phyloP scores from a whole-genome alignment of 148 eudicot genomes.

The Fagopyrum esculentum region DNA sequence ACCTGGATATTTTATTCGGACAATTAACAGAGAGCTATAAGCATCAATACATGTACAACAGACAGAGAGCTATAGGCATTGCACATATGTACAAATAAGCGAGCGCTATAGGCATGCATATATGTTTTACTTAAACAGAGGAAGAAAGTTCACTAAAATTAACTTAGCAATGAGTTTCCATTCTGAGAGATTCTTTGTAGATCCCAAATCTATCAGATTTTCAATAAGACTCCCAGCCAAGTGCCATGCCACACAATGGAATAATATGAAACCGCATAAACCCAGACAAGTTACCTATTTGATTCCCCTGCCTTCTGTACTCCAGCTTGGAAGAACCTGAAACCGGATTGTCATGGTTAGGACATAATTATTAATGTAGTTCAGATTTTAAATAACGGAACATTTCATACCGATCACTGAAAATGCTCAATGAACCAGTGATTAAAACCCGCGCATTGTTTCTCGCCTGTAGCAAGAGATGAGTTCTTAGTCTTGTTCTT shows the following conservation, averaged over 20 bases:
- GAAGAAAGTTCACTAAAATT: no score
- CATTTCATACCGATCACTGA: conserved; percentile 59
- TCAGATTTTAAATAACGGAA: neutral
- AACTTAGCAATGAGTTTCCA: no score
- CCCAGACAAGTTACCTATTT: conserved; percentile 32
- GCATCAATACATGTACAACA: no score
- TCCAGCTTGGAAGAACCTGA: conserved; percentile 62
- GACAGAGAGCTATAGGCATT: no score
- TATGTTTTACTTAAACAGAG: no score
- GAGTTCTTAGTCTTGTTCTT: neutral
- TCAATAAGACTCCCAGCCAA: no score
- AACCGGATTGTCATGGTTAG: conserved; percentile 12
- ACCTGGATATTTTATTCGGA: neutral
- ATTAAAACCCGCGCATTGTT: conserved; percentile 75
- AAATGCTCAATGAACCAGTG: conserved; percentile 74
- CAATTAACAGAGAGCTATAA: neutral
- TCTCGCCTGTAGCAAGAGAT: conserved; percentile 52
- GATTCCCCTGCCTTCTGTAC: conserved; percentile 81
- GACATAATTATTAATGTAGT: neutral
- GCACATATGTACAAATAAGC: no score
- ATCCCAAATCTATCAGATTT: no score
- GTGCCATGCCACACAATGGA: neutral
- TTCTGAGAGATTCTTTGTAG: no score
- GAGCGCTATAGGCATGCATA: no score
- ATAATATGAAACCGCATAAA: neutral